Evolutionary conservation across 768 basidiomycete genomes (phyloP).

Genomic region (Lanmaoa pseudosensibilis): DNA sequence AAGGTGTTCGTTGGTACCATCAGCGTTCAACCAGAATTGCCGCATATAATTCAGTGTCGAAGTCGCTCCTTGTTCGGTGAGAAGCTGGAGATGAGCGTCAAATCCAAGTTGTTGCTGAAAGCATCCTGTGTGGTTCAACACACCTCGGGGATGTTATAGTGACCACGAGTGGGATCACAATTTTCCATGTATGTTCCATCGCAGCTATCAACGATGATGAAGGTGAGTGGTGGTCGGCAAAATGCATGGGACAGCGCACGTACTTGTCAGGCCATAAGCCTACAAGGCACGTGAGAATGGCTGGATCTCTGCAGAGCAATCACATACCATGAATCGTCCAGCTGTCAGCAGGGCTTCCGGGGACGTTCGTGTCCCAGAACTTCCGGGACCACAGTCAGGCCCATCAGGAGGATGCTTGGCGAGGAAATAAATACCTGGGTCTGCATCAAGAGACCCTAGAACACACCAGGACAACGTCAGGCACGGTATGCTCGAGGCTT

Average conservation of each 20-base stretch:
- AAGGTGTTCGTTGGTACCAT: slow-evolving; percentile 60
- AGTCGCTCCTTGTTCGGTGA: slow-evolving; percentile 52
- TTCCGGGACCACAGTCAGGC: slow-evolving; percentile 27
- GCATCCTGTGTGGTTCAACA: slow-evolving; percentile 2
- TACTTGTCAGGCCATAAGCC: slow-evolving; percentile 71
- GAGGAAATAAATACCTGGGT: slow-evolving; percentile 40
- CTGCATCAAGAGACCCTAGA: slow-evolving; percentile 60
- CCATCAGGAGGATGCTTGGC: not conserved
- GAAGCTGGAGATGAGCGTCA: slow-evolving; percentile 41
- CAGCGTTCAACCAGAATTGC: slow-evolving; percentile 61
- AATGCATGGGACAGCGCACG: slow-evolving; percentile 12
- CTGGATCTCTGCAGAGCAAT: not conserved
- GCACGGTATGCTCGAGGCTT: not conserved
- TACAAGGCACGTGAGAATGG: slow-evolving; percentile 21
- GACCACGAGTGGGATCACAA: slow-evolving; percentile 41
- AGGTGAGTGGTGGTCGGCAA: not conserved
- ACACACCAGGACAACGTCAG: not conserved
- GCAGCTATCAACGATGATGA: slow-evolving; percentile 41
- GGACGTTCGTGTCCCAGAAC: slow-evolving; percentile 74
- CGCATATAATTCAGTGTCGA: slow-evolving; percentile 62
- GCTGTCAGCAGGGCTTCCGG: slow-evolving; percentile 60
- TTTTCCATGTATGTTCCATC: slow-evolving; percentile 42
- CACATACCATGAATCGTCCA: slow-evolving; percentile 76
- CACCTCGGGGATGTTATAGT: slow-evolving; percentile 45
- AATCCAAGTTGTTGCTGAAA: not conserved